Evolutionary conservation across 2,329 filamentous ascomycete species (phyloP), one percentile per base, ranked within the genome.

Genomic region (Immersiporthe knoxdaviesiana): DNA sequence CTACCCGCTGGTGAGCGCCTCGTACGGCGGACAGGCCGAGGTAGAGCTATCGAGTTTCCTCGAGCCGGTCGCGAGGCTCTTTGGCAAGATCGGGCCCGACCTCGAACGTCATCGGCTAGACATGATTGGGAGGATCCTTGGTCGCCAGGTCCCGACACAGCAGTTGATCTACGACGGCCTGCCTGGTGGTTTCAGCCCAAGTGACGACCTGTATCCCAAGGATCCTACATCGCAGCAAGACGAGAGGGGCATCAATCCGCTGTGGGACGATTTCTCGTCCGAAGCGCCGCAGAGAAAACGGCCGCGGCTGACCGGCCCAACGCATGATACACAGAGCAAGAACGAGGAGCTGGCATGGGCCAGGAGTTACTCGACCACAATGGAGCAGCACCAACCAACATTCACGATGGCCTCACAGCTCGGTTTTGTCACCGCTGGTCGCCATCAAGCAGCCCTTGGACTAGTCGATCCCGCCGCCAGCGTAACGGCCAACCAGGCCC

Each of bases 31-130:
- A 62, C 85, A 90, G 73, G 65, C 69, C 14, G 83, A 88, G 68
- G 88, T 90, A 0, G 87, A 85, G 10, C 77, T 95, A 21, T 96
- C 93, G 0, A 84, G 85, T 0, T 97, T 97, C 74, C 81, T 97
- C 27, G 84, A 88, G 0, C 81, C 85, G 77, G 74, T 88, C 84
- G 71, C 84, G 54, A 81, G 84, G 27, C 71, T 72, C 79, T 78
- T 87, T 86, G 71, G 85, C 44, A 83, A 85, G 35, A 86, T 87
- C 73, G 94, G 94, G 0, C 92, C 94, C 1, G 88, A 87, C 0
- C 87, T 97, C 63, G 84, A 90, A 47, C 84, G 87, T 44, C 81
- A 83, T 1, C 83, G 89, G 1, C 83, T 96, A 14, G 83, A 85
- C 52, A 87, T 88, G 39, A 86, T 96, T 10, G 91, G 91, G 5